Conservation (phyloP, 257 asterid genomes). For the Penstemon eatonii region DNA sequence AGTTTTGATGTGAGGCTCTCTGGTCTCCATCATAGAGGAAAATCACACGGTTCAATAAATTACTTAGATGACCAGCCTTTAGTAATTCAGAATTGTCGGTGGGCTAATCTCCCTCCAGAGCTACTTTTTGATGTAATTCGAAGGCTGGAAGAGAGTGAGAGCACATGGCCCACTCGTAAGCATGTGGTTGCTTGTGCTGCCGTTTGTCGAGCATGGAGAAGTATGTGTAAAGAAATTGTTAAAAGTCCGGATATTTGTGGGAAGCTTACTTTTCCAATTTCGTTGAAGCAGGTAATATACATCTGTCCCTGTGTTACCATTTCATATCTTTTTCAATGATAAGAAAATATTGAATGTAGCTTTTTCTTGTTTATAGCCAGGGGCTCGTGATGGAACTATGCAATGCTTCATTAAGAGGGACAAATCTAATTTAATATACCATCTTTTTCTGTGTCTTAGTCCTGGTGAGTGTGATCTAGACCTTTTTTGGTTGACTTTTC, state of each 20-base stretch:
- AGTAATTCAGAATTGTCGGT: conserved; percentile 44
- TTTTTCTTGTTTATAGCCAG: conserved; percentile 44
- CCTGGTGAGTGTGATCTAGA: conserved; percentile 42
- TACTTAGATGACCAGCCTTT: conserved; percentile 41
- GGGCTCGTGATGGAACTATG: conserved; percentile 62
- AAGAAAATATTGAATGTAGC: conserved; percentile 7
- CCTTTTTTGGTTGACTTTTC: conserved; percentile 10
- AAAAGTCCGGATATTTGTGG: conserved; percentile 49
- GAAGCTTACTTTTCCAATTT: conserved; percentile 58
- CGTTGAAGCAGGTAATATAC: conserved; percentile 52
- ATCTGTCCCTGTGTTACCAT: background rate
- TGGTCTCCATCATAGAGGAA: conserved; percentile 46
- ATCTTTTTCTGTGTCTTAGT: conserved; percentile 60
- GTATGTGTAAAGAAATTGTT: conserved; percentile 57
- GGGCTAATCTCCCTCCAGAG: conserved; percentile 66
- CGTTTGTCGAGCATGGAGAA: conserved; percentile 62
- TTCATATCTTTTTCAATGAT: background rate
- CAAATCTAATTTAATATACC: conserved; percentile 58
- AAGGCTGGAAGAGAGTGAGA: conserved; percentile 63
- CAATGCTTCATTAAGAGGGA: conserved; percentile 72
- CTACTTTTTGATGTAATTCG: conserved; percentile 53
- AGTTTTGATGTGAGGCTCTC: conserved; percentile 51
- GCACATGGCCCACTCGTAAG: conserved; percentile 57
- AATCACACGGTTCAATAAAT: conserved; percentile 48
- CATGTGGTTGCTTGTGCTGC: conserved; percentile 58